These are phyloP conservation scores for Cyclocybe cylindracea DNA, from an alignment of 768 basidiomycete genomes.

Conservation along the genomic window DNA sequence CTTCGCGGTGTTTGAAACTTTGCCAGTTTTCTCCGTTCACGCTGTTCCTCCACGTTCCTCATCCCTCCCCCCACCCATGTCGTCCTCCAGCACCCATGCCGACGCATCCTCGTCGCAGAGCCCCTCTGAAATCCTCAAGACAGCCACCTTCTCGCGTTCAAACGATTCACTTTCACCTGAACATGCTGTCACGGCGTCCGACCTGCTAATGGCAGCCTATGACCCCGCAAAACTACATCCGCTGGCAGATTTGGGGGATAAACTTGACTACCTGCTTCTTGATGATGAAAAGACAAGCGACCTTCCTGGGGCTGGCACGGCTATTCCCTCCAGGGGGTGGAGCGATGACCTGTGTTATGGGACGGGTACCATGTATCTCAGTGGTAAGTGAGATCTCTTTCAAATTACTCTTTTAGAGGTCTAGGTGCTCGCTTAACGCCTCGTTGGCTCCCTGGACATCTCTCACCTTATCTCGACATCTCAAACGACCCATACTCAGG, in stretches of 20 bases:
- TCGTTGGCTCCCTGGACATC: constrained; percentile 50
- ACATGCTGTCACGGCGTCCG: constrained; percentile 76
- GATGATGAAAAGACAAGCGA: constrained; percentile 96
- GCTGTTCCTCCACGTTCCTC: constrained; percentile 11
- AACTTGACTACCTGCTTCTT: constrained; percentile 92
- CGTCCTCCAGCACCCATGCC: constrained; percentile 24
- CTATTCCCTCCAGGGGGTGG: constrained; percentile 95
- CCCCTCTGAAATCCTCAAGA: constrained; percentile 45
- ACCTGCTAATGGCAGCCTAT: constrained; percentile 84
- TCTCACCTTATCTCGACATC: constrained; percentile 71
- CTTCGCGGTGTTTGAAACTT: constrained; percentile 27
- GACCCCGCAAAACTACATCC: constrained; percentile 95
- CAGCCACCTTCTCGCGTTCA: constrained; percentile 48
- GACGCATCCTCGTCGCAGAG: constrained; percentile 46
- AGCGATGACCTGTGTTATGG: constrained; percentile 99
- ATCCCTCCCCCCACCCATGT: constrained; percentile 27
- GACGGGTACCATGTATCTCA: constrained; percentile 97
- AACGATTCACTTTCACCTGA: constrained; percentile 44
- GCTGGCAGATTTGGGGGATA: constrained; percentile 87
- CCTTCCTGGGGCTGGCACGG: constrained; percentile 86
- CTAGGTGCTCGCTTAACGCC: constrained; percentile 49
- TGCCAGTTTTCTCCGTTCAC: constrained; percentile 18
- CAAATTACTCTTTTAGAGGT: constrained; percentile 57
- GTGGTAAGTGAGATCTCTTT: constrained; percentile 80
- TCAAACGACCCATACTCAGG: constrained; percentile 57